Evolutionary conservation across 768 basidiomycete species (phyloP).

Genomic region (Mycena kentingensis): DNA sequence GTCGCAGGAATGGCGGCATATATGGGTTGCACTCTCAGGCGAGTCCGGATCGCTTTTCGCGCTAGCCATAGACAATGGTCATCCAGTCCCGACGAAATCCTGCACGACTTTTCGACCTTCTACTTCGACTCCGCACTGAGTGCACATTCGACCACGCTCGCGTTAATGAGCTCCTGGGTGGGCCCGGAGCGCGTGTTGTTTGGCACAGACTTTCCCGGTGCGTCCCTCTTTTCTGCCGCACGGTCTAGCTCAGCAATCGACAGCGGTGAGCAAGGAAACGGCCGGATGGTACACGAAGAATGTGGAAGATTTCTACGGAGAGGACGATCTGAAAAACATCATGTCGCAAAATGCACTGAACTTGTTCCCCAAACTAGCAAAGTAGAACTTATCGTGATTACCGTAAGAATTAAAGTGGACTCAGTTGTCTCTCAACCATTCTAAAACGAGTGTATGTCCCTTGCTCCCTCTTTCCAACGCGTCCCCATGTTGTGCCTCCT

Average conservation of each 20-base stretch:
- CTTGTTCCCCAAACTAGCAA: constrained; percentile 47
- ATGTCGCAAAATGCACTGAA: constrained; percentile 51
- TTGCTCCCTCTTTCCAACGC: constrained; percentile 54
- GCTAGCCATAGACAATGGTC: not conserved
- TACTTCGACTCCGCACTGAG: constrained; percentile 77
- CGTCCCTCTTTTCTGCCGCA: constrained; percentile 10
- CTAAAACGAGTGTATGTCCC: constrained; percentile 58
- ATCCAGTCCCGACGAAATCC: constrained; percentile 56
- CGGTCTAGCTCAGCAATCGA: not conserved
- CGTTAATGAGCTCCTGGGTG: constrained; percentile 54
- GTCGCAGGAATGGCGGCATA: constrained; percentile 67
- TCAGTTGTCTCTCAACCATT: constrained; percentile 52
- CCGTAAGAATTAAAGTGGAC: not conserved
- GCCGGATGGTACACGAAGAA: constrained; percentile 63
- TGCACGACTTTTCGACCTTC: constrained; percentile 69
- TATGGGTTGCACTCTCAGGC: constrained; percentile 65
- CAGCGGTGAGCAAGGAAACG: constrained; percentile 61
- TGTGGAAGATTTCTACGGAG: constrained; percentile 49
- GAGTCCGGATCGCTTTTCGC: not conserved
- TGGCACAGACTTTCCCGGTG: constrained; percentile 80
- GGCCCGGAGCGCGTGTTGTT: constrained; percentile 57
- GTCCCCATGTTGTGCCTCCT: constrained; percentile 63
- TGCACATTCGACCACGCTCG: constrained; percentile 53
- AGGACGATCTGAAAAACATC: constrained; percentile 46
- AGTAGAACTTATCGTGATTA: constrained; percentile 1